Percentiles rank a stretch among this genome's conserved stretches.
phyloP scores from a whole-genome alignment of 768 basidiomycete species.

The Boletus bicolor region DNA sequence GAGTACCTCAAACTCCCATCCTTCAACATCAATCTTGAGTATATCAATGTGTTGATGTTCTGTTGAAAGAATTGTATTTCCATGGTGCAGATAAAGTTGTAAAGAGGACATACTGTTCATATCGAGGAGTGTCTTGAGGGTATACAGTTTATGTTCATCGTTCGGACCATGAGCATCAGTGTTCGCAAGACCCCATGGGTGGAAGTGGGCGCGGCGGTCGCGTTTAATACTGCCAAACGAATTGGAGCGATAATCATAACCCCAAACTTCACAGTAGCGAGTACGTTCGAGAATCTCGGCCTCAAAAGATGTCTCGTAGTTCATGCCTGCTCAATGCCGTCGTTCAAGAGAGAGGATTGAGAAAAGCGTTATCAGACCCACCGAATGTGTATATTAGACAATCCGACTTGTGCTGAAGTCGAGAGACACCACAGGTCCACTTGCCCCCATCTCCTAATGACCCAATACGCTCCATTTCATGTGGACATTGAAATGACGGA shows the following conservation, averaged over 20 bases:
- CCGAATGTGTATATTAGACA: constrained; percentile 65
- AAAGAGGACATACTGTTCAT: constrained; percentile 36
- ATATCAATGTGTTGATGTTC: constrained; percentile 39
- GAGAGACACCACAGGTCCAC: constrained; percentile 64
- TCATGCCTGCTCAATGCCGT: constrained; percentile 37
- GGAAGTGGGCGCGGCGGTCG: constrained; percentile 41
- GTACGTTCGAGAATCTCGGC: constrained; percentile 49
- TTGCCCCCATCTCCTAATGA: constrained; percentile 67
- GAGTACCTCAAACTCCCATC: constrained; percentile 46
- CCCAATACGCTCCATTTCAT: constrained; percentile 41
- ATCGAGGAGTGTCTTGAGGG: constrained; percentile 44
- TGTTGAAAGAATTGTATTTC: constrained; percentile 7
- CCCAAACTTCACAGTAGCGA: constrained; percentile 54
- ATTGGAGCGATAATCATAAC: constrained; percentile 49
- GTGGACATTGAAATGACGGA: constrained; percentile 43
- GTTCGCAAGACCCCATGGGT: constrained; percentile 39
- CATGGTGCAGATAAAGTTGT: neutral
- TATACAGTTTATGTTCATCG: constrained; percentile 39
- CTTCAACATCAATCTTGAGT: constrained; percentile 48
- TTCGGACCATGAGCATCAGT: constrained; percentile 34
- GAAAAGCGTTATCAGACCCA: constrained; percentile 19
- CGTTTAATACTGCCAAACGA: constrained; percentile 34
- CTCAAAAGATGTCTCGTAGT: constrained; percentile 64
- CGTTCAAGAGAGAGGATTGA: neutral
- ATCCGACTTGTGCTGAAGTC: constrained; percentile 48